Evolutionary conservation across 2,329 filamentous ascomycete species (phyloP), one percentile per base, ranked within the genome.

Genomic region (Talaromyces sp.): DNA sequence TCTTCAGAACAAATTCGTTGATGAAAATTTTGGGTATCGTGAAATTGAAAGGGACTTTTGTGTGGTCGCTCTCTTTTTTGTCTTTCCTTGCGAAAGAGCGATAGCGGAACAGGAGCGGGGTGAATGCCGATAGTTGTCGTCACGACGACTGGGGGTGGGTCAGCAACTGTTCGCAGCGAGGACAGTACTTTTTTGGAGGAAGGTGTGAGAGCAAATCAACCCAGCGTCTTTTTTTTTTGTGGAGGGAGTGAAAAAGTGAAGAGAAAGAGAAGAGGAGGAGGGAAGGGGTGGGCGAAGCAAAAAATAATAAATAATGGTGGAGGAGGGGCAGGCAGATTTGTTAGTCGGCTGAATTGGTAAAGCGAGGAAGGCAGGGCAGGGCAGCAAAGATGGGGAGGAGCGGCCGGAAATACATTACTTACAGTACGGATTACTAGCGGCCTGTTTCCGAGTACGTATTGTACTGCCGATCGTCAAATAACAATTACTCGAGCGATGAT

Each of bases 61-160:
- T 58, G 54, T 39, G 13, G 39, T 25, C 52, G 19, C 35, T 59
- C 39, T 43, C 54, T 41, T 39, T 33, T 47, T 57, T 25, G 25
- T 25, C 22, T 25, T 54, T 25, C 37, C 25, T 57, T 25, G 19
- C 49, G 49, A 56, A 47, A 54, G 58, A 62, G 59, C 60, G 64
- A 65, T 65, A 65, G 31, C 50, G 64, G 64, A 62, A 62, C 22
- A 39, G 8, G 52, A 52, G 63, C 63, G 63, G 63, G 63, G 49
- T 61, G 58, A 27, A 61, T 39, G 58, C 59, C 59, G 60, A 66
- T 62, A 59, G 25, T 57, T 62, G 64, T 66, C 64, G 64, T 66
- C 59, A 66, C 64, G 60, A 66, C 64, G 64, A 62, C 60, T 66
- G 64, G 64, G 63, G 58, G 60, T 52, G 64, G 64, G 60, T 66